Evolutionary conservation across 192 early-diverging fungal genomes (phyloP).

Genomic region (Umbelopsis ramanniana): DNA sequence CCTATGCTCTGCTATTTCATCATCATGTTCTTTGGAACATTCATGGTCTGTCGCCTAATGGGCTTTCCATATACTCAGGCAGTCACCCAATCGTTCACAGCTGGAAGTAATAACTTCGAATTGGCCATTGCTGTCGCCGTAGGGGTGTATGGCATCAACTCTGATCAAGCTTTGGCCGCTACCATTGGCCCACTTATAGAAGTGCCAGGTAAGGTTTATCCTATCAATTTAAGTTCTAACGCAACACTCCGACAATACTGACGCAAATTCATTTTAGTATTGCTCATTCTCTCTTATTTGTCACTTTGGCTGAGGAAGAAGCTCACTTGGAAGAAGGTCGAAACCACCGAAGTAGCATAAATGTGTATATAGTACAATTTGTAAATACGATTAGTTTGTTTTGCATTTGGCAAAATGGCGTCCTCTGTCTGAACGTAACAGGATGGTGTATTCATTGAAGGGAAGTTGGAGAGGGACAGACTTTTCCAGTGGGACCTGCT

Average conservation of each 20-base stretch:
- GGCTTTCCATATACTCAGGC: conserved; percentile 49
- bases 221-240: too few species aligned
- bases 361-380: too few species aligned
- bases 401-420: too few species aligned
- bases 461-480: too few species aligned
- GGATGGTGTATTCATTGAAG: too few species aligned
- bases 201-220: conserved; percentile 68
- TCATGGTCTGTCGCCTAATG: conserved; percentile 42
- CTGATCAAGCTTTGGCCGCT: conserved; percentile 63
- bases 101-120: conserved; percentile 74
- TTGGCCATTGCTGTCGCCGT: conserved; percentile 76
- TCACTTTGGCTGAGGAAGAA: conserved; percentile 13
- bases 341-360: not conserved
- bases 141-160: conserved; percentile 67
- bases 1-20: conserved; percentile 70
- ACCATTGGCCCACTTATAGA: conserved; percentile 74
- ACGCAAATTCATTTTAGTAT: not conserved
- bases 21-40: conserved; percentile 54
- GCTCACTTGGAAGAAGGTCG: not conserved
- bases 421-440: too few species aligned
- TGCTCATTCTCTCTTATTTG: not conserved
- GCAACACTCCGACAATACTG: not conserved
- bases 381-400: too few species aligned
- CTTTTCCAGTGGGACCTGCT: too few species aligned
- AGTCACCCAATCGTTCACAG: conserved; percentile 68